Percentiles rank a stretch among this genome's conserved stretches.
Evolutionary conservation across 495 filamentous ascomycete species (phyloP).

Genomic region (Penicillium daleae): DNA sequence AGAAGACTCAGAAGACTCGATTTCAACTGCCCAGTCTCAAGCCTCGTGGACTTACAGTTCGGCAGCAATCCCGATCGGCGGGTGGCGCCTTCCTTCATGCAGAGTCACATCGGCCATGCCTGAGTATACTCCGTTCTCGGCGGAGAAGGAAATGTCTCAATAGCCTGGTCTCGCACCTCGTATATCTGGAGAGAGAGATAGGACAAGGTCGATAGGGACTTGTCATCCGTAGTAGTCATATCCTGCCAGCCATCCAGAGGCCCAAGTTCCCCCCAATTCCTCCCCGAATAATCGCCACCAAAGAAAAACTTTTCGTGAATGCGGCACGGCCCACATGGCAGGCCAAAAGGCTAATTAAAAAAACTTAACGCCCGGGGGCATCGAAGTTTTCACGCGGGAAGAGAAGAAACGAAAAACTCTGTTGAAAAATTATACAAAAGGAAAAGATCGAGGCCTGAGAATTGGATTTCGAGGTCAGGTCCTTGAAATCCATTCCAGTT

Average conservation of each 20-base stretch:
- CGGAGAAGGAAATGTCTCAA: not conserved
- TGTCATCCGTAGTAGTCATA: not conserved
- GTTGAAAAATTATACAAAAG: not conserved
- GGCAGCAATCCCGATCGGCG: constrained; percentile 12
- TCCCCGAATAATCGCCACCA: constrained; percentile 3
- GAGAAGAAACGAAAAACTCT: not conserved
- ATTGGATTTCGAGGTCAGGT: not conserved
- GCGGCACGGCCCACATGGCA: constrained; percentile 12
- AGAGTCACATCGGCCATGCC: constrained; percentile 8
- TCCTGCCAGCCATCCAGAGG: not conserved
- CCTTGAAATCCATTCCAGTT: not conserved
- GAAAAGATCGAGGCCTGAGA: not conserved
- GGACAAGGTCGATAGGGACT: not conserved
- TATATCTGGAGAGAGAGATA: not conserved
- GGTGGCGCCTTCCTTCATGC: constrained; percentile 10
- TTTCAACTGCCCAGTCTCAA: not conserved
- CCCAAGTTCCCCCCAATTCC: not conserved
- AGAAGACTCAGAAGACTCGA: too few relatives aligned
- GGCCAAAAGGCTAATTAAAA: not conserved
- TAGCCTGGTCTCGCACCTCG: not conserved
- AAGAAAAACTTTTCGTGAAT: not conserved
- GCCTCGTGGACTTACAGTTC: not conserved
- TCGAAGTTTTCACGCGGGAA: not conserved
- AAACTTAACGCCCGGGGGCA: not conserved
- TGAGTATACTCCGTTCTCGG: not conserved